Conservation (phyloP, 2,329 filamentous ascomycete genomes). For the Penicillium sp. region DNA sequence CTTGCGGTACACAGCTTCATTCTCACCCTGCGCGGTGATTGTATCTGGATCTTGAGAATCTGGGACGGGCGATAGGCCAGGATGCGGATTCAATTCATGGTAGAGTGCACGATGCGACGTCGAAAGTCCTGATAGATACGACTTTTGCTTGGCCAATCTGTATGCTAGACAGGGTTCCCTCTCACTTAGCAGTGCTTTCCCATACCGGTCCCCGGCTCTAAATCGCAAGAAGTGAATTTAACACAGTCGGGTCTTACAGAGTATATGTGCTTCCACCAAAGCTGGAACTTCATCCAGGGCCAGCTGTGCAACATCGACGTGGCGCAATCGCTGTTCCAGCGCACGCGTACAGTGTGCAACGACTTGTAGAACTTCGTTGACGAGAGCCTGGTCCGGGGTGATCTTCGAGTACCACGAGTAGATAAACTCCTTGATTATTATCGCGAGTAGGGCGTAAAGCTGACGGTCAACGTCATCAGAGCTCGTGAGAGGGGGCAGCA, state of each 20-base stretch:
- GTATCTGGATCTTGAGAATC: constrained; percentile 48
- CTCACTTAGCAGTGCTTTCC: constrained; percentile 18
- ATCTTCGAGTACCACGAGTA: constrained; percentile 91
- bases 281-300: constrained; percentile 83
- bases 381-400: constrained; percentile 81
- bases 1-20: constrained; percentile 80
- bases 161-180: constrained; percentile 54
- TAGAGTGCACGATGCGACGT: constrained; percentile 66
- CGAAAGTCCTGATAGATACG: constrained; percentile 55
- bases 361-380: constrained; percentile 80
- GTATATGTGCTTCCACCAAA: constrained; percentile 72
- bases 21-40: constrained; percentile 60
- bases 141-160: constrained; percentile 59
- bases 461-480: constrained; percentile 90
- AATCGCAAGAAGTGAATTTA: not conserved
- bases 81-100: constrained; percentile 76
- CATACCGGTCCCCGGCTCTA: not conserved
- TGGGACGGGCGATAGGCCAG: constrained; percentile 73
- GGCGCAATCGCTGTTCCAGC: constrained; percentile 76
- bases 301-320: constrained; percentile 75
- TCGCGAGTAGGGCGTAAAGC: constrained; percentile 84
- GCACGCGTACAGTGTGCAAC: constrained; percentile 87
- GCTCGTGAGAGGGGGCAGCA: constrained; percentile 86
- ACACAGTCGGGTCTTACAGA: constrained; percentile 52
- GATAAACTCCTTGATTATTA: constrained; percentile 84